Conservation (phyloP, 495 filamentous ascomycete genomes). For the Talaromyces adpressus region DNA sequence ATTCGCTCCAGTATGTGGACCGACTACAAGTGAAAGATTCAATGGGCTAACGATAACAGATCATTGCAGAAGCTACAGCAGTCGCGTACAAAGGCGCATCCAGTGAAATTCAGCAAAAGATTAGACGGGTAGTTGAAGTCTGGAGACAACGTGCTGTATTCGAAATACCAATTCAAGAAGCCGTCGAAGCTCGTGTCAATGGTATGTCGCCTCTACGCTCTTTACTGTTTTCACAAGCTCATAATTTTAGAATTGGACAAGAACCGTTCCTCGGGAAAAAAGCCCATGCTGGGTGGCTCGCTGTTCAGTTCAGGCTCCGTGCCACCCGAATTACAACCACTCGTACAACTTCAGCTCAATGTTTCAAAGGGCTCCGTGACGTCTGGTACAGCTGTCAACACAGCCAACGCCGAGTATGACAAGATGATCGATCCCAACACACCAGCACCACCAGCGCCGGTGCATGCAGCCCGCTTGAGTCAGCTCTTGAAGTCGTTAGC, state of each 20-base stretch:
- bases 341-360: slow-evolving; percentile 64
- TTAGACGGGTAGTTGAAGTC: slow-evolving; percentile 85
- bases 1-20: slow-evolving; percentile 60
- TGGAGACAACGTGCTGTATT: slow-evolving; percentile 90
- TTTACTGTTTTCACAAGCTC: not conserved
- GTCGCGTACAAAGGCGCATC: slow-evolving; percentile 81
- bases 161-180: slow-evolving; percentile 64
- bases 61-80: slow-evolving; percentile 80
- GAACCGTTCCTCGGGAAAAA: slow-evolving; percentile 57
- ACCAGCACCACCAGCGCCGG: slow-evolving; percentile 66
- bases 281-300: slow-evolving; percentile 60
- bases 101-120: slow-evolving; percentile 76
- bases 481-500: slow-evolving; percentile 81
- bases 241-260: slow-evolving; percentile 67
- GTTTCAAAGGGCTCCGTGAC: slow-evolving; percentile 61
- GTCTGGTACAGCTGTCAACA: slow-evolving; percentile 52
- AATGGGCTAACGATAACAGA: slow-evolving; percentile 30
- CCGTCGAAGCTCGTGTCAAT: slow-evolving; percentile 69
- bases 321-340: slow-evolving; percentile 68
- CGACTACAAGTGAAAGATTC: not conserved
- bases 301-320: slow-evolving; percentile 58
- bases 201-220: slow-evolving; percentile 40
- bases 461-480: slow-evolving; percentile 85
- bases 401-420: slow-evolving; percentile 71
- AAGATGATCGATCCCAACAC: slow-evolving; percentile 66